Evolutionary conservation across 2,329 filamentous ascomycete species (phyloP), one percentile per base, ranked within the genome.

Genomic region (Epichloe elymi): DNA sequence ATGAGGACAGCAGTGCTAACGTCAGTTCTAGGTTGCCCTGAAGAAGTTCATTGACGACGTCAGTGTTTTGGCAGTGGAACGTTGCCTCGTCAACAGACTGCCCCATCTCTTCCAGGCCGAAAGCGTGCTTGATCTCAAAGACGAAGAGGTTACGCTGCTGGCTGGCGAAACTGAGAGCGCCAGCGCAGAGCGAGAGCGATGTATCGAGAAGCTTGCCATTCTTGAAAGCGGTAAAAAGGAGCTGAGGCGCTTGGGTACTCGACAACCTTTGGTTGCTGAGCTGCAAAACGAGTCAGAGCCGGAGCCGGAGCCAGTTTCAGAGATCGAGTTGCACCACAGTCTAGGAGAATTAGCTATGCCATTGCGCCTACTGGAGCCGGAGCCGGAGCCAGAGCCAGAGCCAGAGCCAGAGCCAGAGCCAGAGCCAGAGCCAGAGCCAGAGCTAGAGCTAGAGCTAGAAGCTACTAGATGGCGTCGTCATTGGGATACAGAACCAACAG

Each of bases 11-110:
- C 2, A 1, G 23, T 3, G 20, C 51, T 50, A 38, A 50, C 20
- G 3, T 11, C 10, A 23, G 11, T 7, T 10, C 8, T 26, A 61
- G 60, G 52, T 58, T 19, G 59, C 58, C 2, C 33, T 52, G 15
- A 57, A 56, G 19, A 57, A 55, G 3, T 56, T 59, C 36, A 50
- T 56, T 8, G 59, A 60, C 46, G 57, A 59, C 42, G 50, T 63
- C 12, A 56, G 59, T 5, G 55, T 60, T 2, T 55, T 62, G 15
- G 56, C 60, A 0, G 57, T 63, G 19, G 62, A 64, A 40, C 51
- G 45, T 2, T 48, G 52, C 6, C 50, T 63, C 2, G 20, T 63
- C 1, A 17, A 41, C 1, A 52, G 56, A 10, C 53, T 63, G 12
- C 49, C 49, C 2, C 23, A 51, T 3, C 46, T 63, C 1, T 49